Base-by-base conservation (phyloP, 805 yeast genomes). In the Zygosaccharomyces lentus region DNA sequence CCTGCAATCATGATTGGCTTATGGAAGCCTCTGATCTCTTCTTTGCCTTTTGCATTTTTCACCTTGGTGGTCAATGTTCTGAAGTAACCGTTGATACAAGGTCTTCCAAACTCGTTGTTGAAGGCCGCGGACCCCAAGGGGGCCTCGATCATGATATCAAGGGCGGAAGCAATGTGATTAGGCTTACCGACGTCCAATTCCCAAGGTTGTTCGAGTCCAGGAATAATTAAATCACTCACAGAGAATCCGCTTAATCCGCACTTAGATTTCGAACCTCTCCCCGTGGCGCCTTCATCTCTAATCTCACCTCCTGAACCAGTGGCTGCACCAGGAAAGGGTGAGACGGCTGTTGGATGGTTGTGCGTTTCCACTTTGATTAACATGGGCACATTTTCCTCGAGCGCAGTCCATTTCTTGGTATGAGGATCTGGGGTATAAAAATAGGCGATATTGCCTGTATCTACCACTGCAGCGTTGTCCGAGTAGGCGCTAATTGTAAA, bases 281-380 rank as follows among this genome's bases (percentile, higher is more conserved):
- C 99, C 21, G 93, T 96, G 25, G 99, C 99, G 71, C 97, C 99
- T 72, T 93, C 99, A 69, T 93, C 99, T 76, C 99, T 87, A 61
- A 93, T 93, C 71, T 93, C 99, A 73, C 99, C 99, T 67, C 99
- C 99, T 9, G 98, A 90, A 53, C 99, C 99, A 10, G 99, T 93
- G 35, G 99, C 96, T 26, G 99, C 99, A 68, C 99, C 99, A 2
- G 99, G 90, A 70, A 88, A 93, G 34, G 99, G 99, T 19, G 98
- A 91, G 4, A 93, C 97, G 1, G 99, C 99, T 21, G 99, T 93
- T 45, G 99, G 99, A 68, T 93, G 99, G 71, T 93, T 93, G 68
- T 93, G 99, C 21, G 99, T 93, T 71, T 93, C 99, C 43, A 93
- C 99, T 67, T 93, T 93, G 62, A 90, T 87, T 56, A 93, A 73